phyloP scores from a whole-genome alignment of 129 eudicot species.

The Pseudognaphalium luteoalbum region DNA sequence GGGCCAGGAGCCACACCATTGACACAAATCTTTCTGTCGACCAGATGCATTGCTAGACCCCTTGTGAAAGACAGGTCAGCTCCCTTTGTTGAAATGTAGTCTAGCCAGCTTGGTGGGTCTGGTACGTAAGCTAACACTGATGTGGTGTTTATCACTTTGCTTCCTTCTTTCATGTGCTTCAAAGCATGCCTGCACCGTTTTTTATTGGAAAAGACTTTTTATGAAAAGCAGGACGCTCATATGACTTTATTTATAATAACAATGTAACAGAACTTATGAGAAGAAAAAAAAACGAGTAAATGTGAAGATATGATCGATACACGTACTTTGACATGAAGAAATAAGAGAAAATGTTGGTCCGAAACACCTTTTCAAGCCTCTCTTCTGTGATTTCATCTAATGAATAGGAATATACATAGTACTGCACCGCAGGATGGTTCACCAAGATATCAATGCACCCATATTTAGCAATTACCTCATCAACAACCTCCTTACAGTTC shows the following conservation, averaged over 20 bases:
- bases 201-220: too few relatives aligned
- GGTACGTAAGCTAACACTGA: constrained; percentile 62
- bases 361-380: constrained; percentile 69
- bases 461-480: constrained; percentile 47
- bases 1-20: constrained; percentile 96
- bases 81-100: constrained; percentile 72
- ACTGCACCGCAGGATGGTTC: constrained; percentile 68
- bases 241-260: too few relatives aligned
- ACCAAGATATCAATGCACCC: constrained; percentile 67
- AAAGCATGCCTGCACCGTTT: constrained; percentile 56
- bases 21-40: constrained; percentile 56
- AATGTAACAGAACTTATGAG: too few relatives aligned
- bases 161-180: constrained; percentile 87
- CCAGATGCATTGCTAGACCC: constrained; percentile 56
- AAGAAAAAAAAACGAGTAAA: too few relatives aligned
- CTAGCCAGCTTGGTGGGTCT: constrained; percentile 40
- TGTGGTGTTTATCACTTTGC: constrained; percentile 67
- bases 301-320: not conserved
- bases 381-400: constrained; percentile 71
- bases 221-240: too few relatives aligned
- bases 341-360: constrained; percentile 72
- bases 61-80: constrained; percentile 68
- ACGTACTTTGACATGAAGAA: constrained; percentile 62
- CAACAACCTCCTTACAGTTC: constrained; percentile 68
- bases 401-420: constrained; percentile 38